phyloP scores from a whole-genome alignment of 2,329 filamentous ascomycete genomes.

The Monilinia fructicola region DNA sequence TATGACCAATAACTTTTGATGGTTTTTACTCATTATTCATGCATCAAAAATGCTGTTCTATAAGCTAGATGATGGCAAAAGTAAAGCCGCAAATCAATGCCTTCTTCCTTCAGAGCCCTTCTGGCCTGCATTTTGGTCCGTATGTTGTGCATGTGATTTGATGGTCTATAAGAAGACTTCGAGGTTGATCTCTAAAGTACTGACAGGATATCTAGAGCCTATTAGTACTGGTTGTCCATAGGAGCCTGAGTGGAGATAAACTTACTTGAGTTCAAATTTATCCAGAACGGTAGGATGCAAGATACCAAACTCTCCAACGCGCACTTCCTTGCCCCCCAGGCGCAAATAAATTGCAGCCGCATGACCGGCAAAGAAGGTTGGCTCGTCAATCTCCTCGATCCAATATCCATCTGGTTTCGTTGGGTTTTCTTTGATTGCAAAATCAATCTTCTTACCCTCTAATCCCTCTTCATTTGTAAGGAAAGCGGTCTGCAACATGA shows the following conservation, averaged over 20 bases:
- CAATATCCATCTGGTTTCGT: constrained; percentile 75
- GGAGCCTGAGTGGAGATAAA: constrained; percentile 20
- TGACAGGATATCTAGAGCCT: constrained; percentile 73
- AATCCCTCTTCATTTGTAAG: constrained; percentile 72
- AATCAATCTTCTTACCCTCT: constrained; percentile 49
- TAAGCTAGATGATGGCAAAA: constrained; percentile 5
- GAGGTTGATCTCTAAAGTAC: constrained; percentile 90
- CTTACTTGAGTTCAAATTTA: constrained; percentile 83
- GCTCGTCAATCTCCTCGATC: constrained; percentile 88
- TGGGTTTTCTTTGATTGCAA: constrained; percentile 54
- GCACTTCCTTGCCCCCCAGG: constrained; percentile 67
- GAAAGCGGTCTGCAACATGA: constrained; percentile 86
- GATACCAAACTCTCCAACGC: constrained; percentile 90
- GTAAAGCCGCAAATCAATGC: constrained; percentile 8
- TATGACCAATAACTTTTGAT: neutral
- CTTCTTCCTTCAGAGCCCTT: neutral
- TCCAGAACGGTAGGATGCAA: constrained; percentile 90
- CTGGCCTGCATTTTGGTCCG: constrained; percentile 3
- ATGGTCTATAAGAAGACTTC: constrained; percentile 76
- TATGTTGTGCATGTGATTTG: constrained; percentile 6
- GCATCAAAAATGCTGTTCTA: constrained; percentile 31
- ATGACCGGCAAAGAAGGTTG: constrained; percentile 89
- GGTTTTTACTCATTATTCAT: constrained; percentile 27
- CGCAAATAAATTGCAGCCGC: constrained; percentile 81
- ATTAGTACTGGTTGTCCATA: constrained; percentile 26